Evolutionary conservation across 352 stramenopile species (phyloP).

Genomic region (Pythium apleroticum): DNA sequence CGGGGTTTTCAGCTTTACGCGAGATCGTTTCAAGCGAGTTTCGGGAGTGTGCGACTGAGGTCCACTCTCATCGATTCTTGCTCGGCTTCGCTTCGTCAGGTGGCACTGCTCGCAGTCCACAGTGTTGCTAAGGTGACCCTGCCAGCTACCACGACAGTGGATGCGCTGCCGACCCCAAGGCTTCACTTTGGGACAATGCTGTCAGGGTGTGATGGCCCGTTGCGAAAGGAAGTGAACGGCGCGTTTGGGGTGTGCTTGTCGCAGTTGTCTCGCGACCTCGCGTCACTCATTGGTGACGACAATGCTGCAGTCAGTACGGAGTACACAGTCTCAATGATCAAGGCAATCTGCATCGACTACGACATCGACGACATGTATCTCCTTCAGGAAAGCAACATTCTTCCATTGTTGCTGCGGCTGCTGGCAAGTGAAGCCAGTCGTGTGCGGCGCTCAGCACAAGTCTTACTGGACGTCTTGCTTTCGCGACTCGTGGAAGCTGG

Average conservation of each 20-base stretch:
- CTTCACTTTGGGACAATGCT: slow-evolving; percentile 63
- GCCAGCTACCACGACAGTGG: slow-evolving; percentile 21
- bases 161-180: slow-evolving; percentile 8
- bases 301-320: slow-evolving; percentile 25
- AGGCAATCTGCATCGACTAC: slow-evolving; percentile 65
- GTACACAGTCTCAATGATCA: slow-evolving; percentile 41
- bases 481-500: slow-evolving; percentile 54
- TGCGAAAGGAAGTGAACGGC: slow-evolving; percentile 48
- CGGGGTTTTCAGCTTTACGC: slow-evolving; percentile 51
- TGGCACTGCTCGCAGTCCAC: slow-evolving; percentile 34
- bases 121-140: background rate
- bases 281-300: background rate
- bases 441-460: slow-evolving; percentile 53
- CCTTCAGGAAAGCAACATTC: slow-evolving; percentile 59
- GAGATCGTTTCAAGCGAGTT: slow-evolving; percentile 30
- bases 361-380: slow-evolving; percentile 76
- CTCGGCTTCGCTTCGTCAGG: slow-evolving; percentile 38
- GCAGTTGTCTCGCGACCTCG: slow-evolving; percentile 28
- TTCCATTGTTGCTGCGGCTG: slow-evolving; percentile 54
- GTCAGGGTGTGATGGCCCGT: slow-evolving; percentile 46
- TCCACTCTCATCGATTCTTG: slow-evolving; percentile 55
- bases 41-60: slow-evolving; percentile 27
- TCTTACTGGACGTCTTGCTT: slow-evolving; percentile 50
- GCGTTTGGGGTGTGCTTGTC: slow-evolving; percentile 47
- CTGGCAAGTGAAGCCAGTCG: slow-evolving; percentile 42